phyloP scores from a whole-genome alignment of 1,139 yeast genomes.

The Geotrichum candidum region DNA sequence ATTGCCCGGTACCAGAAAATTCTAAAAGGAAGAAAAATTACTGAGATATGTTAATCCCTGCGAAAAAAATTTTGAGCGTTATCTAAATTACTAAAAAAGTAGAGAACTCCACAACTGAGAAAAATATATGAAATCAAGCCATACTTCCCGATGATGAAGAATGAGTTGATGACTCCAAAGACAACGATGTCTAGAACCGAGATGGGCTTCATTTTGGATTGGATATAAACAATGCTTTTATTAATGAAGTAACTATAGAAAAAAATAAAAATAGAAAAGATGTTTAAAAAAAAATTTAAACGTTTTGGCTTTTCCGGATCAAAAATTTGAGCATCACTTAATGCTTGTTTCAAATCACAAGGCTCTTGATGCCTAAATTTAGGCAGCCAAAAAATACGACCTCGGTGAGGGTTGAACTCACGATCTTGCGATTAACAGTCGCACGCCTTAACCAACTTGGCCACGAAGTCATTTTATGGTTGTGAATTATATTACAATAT shows the following conservation, averaged over 20 bases:
- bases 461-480: constrained; percentile 41
- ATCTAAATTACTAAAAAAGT: constrained; percentile 11
- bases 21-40: constrained; percentile 22
- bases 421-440: constrained; percentile 41
- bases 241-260: background rate
- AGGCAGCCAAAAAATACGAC: background rate
- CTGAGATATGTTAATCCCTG: constrained; percentile 7
- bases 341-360: background rate
- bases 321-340: background rate
- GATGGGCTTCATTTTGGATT: constrained; percentile 11
- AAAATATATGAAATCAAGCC: constrained; percentile 13
- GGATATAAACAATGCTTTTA: background rate
- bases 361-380: background rate
- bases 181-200: constrained; percentile 11
- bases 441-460: constrained; percentile 54
- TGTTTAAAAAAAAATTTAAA: background rate
- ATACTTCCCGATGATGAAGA: constrained; percentile 8
- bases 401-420: constrained; percentile 14
- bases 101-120: constrained; percentile 4
- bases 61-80: background rate
- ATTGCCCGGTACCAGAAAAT: constrained; percentile 22
- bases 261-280: background rate
- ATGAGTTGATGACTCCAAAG: constrained; percentile 8
- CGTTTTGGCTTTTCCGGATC: background rate
- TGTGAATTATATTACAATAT: no score